Evolutionary conservation across 1,284 basidiomycete species (phyloP), one percentile per base, ranked within the genome.

Genomic region (Mycosarcoma mackinlayi): DNA sequence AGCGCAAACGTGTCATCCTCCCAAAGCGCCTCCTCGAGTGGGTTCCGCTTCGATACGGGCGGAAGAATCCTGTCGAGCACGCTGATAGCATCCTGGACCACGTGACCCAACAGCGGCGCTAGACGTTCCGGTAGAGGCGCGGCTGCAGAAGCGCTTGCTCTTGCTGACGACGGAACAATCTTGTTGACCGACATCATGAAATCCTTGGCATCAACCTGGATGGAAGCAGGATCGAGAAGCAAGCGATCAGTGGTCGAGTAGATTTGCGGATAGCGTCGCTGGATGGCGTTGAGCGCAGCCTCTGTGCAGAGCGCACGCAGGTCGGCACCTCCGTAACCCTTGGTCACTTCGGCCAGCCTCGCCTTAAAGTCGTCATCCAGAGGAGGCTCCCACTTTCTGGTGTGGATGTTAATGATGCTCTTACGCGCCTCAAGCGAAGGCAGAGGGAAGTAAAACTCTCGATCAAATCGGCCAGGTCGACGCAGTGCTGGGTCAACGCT

Each of bases 241-340:
- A 98, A 84, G 6, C 96, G 87, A 68, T 98, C 93, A 27, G 87
- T 89, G 2, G 92, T 91, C 84, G 92, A 91, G 86, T 98, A 99
- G 52, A 98, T 96, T 82, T 99, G 96, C 0, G 96, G 96, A 83
- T 98, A 99, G 42, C 91, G 87, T 51, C 96, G 86, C 81, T 99
- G 96, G 24, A 99, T 91, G 1, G 96, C 95, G 79, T 98, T 98
- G 69, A 99, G 84, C 1, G 95, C 92, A 7, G 96, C 93, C 84
- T 98, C 96, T 1, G 96, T 98, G 39, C 75, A 81, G 10, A 79
- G 59, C 5, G 76, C 77, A 83, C 96, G 86, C 60, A 98, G 83
- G 86, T 99, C 96, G 28, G 96, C 96, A 80, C 96, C 96, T 34
- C 93, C 96, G 82, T 98, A 99, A 0, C 96, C 96, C 83, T 98